Evolutionary conservation across 2,329 filamentous ascomycete genomes (phyloP).

Genomic region (Fusarium annulatum): DNA sequence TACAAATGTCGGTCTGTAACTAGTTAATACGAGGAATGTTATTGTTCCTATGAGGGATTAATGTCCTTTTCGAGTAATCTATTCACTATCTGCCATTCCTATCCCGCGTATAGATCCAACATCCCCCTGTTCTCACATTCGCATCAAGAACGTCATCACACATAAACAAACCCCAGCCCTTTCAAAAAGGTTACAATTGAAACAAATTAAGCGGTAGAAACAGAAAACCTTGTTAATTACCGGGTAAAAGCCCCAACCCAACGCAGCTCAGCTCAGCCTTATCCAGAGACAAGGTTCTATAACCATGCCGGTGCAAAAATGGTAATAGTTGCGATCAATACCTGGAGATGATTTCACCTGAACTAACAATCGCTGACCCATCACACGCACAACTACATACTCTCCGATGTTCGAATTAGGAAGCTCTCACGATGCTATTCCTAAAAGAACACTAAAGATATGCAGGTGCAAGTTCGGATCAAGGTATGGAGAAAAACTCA

Average conservation of each 20-base stretch:
- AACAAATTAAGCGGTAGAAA: conserved; percentile 16
- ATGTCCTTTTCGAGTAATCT: background rate
- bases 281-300: background rate
- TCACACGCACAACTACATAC: background rate
- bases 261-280: conserved; percentile 10
- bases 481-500: background rate
- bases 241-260: background rate
- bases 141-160: conserved; percentile 16
- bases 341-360: background rate
- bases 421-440: conserved; percentile 10
- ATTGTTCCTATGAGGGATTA: background rate
- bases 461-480: conserved; percentile 16
- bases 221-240: background rate
- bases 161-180: conserved; percentile 13
- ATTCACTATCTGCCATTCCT: background rate
- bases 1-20: background rate
- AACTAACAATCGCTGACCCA: background rate
- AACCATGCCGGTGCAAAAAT: background rate
- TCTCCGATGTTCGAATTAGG: conserved; percentile 17
- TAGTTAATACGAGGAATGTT: background rate
- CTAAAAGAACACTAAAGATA: conserved; percentile 2
- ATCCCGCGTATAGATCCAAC: background rate
- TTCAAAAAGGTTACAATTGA: background rate
- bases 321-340: background rate
- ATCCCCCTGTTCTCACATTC: background rate